Percentiles rank a stretch among this genome's conserved stretches.
Conservation (phyloP, 2,329 filamentous ascomycete species). For the Fusarium protoensiforme region DNA sequence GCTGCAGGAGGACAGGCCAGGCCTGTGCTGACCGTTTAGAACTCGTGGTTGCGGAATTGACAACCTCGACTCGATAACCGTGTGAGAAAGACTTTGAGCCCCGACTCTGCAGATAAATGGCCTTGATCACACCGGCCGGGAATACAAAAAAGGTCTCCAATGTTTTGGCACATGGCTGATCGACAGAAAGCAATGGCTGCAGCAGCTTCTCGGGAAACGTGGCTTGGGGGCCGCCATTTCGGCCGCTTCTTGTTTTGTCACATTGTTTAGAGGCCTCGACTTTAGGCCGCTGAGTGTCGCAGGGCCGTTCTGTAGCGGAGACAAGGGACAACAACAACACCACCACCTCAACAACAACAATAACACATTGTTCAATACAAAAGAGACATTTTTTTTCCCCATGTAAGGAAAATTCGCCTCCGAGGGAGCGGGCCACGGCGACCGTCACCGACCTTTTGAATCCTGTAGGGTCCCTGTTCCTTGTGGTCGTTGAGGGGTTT, state of each 20-base stretch:
- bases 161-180: slow-evolving; percentile 26
- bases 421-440: not conserved
- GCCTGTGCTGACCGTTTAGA: slow-evolving; percentile 2
- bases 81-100: not conserved
- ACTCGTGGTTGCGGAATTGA: slow-evolving; percentile 10
- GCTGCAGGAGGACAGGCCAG: slow-evolving; percentile 5
- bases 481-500: slow-evolving; percentile 23
- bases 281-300: slow-evolving; percentile 20
- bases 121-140: slow-evolving; percentile 2
- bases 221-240: slow-evolving; percentile 35
- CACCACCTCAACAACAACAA: not conserved
- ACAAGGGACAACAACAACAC: slow-evolving; percentile 8
- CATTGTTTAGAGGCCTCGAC: slow-evolving; percentile 24
- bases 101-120: not conserved
- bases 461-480: slow-evolving; percentile 22
- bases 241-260: slow-evolving; percentile 21
- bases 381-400: slow-evolving; percentile 5
- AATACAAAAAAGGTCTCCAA: not conserved
- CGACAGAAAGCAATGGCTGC: slow-evolving; percentile 30
- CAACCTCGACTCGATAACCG: not conserved
- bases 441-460: not conserved
- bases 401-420: not conserved
- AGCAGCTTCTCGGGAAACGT: slow-evolving; percentile 30
- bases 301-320: not conserved
- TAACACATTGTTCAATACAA: slow-evolving; percentile 2